Percentiles rank a stretch among this genome's conserved stretches.
Conservation (phyloP, 257 asterid genomes). For the Ehretia macrophylla region DNA sequence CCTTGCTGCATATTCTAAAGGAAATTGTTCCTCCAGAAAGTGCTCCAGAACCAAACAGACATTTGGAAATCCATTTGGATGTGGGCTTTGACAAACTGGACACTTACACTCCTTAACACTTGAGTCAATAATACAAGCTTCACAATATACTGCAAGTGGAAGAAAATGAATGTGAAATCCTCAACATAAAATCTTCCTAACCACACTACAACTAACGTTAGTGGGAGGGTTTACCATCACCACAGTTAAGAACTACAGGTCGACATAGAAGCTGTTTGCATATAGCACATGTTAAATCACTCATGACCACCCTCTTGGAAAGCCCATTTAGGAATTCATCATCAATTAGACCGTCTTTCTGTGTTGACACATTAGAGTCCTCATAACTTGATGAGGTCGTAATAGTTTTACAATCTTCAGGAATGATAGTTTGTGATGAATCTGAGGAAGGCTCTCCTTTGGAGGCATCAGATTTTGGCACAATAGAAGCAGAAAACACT, state of each 20-base stretch:
- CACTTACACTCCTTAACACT: slow-evolving; percentile 42
- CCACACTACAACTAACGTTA: neutral
- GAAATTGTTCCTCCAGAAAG: slow-evolving; percentile 50
- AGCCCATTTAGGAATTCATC: slow-evolving; percentile 16
- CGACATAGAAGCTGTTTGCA: slow-evolving; percentile 55
- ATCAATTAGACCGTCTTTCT: slow-evolving; percentile 8
- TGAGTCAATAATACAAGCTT: slow-evolving; percentile 39
- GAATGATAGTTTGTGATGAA: slow-evolving; percentile 7
- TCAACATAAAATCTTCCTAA: neutral
- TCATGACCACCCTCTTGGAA: slow-evolving; percentile 22
- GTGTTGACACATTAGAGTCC: slow-evolving; percentile 11
- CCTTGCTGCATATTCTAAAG: slow-evolving; percentile 45
- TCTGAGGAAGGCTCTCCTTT: slow-evolving; percentile 14
- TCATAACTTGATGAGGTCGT: too few species aligned
- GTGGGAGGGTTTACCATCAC: slow-evolving; percentile 45
- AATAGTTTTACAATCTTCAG: slow-evolving; percentile 12
- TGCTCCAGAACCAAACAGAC: slow-evolving; percentile 62
- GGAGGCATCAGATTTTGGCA: slow-evolving; percentile 6
- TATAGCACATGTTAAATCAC: slow-evolving; percentile 44
- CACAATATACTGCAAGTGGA: slow-evolving; percentile 62
- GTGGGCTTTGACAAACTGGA: slow-evolving; percentile 53
- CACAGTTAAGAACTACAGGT: slow-evolving; percentile 76
- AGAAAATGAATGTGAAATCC: slow-evolving; percentile 19
- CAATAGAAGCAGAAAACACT: slow-evolving; percentile 8
- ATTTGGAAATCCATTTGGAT: slow-evolving; percentile 56